A percentile compares a stretch with the other conserved stretches of the same genome.
These are phyloP conservation scores for Penicillium sp. DNA, from an alignment of 2,329 filamentous ascomycete genomes.

Conservation along the genomic window DNA sequence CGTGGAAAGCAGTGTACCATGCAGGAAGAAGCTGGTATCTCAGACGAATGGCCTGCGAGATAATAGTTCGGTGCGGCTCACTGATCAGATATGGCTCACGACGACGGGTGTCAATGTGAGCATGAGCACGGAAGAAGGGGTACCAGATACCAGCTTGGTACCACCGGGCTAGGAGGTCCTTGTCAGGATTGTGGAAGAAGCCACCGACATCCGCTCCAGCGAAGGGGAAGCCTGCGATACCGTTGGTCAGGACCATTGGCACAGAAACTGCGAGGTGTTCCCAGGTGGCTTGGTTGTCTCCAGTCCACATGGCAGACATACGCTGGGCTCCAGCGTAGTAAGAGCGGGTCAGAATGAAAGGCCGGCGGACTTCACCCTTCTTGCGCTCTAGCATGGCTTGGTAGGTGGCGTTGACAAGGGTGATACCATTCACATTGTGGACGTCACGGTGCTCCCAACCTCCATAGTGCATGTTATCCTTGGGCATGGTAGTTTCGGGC, in stretches of 20 bases:
- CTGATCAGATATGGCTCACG: constrained; percentile 87
- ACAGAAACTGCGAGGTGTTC: constrained; percentile 81
- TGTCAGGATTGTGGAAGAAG: constrained; percentile 95
- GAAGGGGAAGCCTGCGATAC: constrained; percentile 89
- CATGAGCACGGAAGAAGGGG: constrained; percentile 95
- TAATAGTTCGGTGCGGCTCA: constrained; percentile 78
- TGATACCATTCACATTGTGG: constrained; percentile 93
- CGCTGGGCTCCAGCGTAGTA: constrained; percentile 91
- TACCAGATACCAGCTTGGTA: constrained; percentile 97
- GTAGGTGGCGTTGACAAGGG: constrained; percentile 90
- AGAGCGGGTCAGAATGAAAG: constrained; percentile 86
- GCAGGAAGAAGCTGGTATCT: constrained; percentile 84
- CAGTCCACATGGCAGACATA: constrained; percentile 95
- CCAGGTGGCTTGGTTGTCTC: constrained; percentile 94
- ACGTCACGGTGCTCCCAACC: constrained; percentile 96
- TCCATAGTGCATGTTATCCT: constrained; percentile 88
- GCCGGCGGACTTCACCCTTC: constrained; percentile 75
- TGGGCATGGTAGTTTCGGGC: constrained; percentile 96
- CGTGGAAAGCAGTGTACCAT: constrained; percentile 96
- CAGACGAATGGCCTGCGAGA: constrained; percentile 79
- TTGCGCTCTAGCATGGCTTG: constrained; percentile 78
- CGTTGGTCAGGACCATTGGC: constrained; percentile 89
- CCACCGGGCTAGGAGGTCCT: constrained; percentile 88
- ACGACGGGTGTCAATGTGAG: constrained; percentile 91
- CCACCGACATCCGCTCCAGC: constrained; percentile 93